Percentiles rank a stretch among this genome's conserved stretches.
phyloP scores from a whole-genome alignment of 1,139 yeast genomes.

The Geotrichum citri-aurantii region DNA sequence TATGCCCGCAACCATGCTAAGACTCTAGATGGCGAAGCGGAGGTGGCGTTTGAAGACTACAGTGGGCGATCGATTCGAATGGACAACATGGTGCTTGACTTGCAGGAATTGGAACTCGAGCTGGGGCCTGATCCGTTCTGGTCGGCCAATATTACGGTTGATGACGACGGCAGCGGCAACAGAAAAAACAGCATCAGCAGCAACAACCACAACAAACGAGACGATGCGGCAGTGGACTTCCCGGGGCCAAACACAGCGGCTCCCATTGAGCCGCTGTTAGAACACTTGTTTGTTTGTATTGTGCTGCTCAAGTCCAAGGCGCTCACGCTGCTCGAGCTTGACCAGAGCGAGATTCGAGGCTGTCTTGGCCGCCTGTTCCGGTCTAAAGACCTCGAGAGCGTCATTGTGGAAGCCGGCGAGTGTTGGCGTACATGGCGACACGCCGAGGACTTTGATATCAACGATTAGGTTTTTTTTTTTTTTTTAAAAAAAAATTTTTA shows the following conservation, averaged over 20 bases:
- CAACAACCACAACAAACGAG: background rate
- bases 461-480: background rate
- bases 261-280: conserved; percentile 52
- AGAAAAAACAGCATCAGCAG: conserved; percentile 11
- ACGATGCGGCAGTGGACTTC: background rate
- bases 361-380: conserved; percentile 53
- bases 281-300: conserved; percentile 67
- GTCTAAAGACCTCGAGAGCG: conserved; percentile 55
- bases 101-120: conserved; percentile 16
- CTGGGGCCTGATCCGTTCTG: conserved; percentile 35
- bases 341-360: conserved; percentile 83
- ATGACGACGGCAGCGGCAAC: conserved; percentile 13
- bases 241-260: background rate
- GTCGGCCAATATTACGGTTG: conserved; percentile 22
- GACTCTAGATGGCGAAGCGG: background rate
- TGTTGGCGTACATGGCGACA: conserved; percentile 85
- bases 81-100: conserved; percentile 19
- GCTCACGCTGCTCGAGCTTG: conserved; percentile 72
- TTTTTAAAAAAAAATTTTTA: background rate
- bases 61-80: background rate
- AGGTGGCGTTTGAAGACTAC: background rate
- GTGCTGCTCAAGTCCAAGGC: conserved; percentile 79
- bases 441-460: conserved; percentile 29
- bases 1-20: background rate
- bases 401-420: conserved; percentile 76